phyloP scores from a whole-genome alignment of 2,329 filamentous ascomycete genomes.

The Periconia sp. region DNA sequence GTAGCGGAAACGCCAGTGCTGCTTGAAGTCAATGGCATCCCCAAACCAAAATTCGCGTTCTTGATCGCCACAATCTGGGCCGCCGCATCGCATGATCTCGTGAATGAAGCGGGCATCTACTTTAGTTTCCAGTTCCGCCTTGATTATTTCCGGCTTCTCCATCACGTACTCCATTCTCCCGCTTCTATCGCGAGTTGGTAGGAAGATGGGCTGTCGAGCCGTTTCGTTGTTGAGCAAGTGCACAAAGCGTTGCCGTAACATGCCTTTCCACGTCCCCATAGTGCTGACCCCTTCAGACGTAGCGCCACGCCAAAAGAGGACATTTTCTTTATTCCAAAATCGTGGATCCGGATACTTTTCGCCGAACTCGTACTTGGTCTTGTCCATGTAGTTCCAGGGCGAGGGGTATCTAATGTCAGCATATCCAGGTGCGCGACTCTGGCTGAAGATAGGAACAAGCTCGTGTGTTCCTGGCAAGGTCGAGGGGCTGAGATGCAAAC shows the following conservation, averaged over 20 bases:
- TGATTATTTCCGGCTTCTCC: conserved; percentile 61
- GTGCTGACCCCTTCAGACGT: conserved; percentile 60
- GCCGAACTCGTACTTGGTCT: conserved; percentile 59
- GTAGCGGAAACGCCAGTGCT: conserved; percentile 70
- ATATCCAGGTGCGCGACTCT: conserved; percentile 74
- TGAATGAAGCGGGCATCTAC: conserved; percentile 65
- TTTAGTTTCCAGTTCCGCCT: conserved; percentile 57
- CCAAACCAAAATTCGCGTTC: conserved; percentile 58
- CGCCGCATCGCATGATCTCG: conserved; percentile 62
- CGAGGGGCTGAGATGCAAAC: conserved; percentile 72
- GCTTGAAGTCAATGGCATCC: conserved; percentile 57
- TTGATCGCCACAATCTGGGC: conserved; percentile 61
- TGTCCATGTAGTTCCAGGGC: conserved; percentile 67
- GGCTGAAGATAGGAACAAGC: conserved; percentile 76
- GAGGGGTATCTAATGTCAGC: conserved; percentile 78
- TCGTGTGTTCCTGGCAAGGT: conserved; percentile 66
- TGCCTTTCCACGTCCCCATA: conserved; percentile 67
- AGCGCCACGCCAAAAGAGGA: conserved; percentile 77
- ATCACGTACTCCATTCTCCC: conserved; percentile 62
- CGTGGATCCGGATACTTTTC: conserved; percentile 57
- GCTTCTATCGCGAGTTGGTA: conserved; percentile 56
- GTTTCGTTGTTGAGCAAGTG: conserved; percentile 58
- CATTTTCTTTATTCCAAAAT: conserved; percentile 68
- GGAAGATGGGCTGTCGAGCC: conserved; percentile 35
- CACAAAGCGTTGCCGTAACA: conserved; percentile 73